Evolutionary conservation across 2,329 filamentous ascomycete species (phyloP).

Genomic region (Escovopsis sp.): DNA sequence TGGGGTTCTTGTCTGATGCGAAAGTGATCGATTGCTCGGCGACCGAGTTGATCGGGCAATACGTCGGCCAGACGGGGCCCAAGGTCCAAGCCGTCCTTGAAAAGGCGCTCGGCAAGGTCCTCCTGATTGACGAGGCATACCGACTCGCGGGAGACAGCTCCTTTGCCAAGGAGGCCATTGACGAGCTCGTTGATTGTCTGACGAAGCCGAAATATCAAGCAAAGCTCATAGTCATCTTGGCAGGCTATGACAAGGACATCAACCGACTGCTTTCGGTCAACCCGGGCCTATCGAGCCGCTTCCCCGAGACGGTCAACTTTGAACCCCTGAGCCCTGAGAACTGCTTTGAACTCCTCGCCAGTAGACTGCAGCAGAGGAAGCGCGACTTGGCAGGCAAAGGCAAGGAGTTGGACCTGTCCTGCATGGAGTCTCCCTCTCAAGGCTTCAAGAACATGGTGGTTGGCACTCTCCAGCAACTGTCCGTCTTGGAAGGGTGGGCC

Average conservation of each 20-base stretch:
- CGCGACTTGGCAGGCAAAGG: conserved; percentile 6
- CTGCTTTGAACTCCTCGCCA: conserved; percentile 22
- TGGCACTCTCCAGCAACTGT: conserved; percentile 24
- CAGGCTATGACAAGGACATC: conserved; percentile 54
- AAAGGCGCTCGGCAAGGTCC: conserved; percentile 46
- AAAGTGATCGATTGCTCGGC: conserved; percentile 54
- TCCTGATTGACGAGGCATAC: conserved; percentile 64
- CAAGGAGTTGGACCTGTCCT: conserved; percentile 12
- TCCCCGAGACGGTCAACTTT: conserved; percentile 48
- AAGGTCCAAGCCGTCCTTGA: conserved; percentile 46
- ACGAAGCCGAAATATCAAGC: conserved; percentile 41
- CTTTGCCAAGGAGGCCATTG: conserved; percentile 43
- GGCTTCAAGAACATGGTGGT: conserved; percentile 6
- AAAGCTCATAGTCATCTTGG: conserved; percentile 52
- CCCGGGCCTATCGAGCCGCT: conserved; percentile 48
- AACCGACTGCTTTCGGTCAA: conserved; percentile 47
- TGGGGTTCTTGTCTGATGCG: conserved; percentile 47
- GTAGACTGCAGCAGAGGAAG: conserved; percentile 24
- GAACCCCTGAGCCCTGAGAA: conserved; percentile 24
- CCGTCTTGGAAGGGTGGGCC: conserved; percentile 37
- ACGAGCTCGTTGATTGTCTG: conserved; percentile 36
- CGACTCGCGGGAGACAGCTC: conserved; percentile 35
- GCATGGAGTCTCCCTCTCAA: conserved; percentile 10
- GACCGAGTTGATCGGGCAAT: conserved; percentile 53
- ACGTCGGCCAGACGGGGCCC: conserved; percentile 53